Evolutionary conservation across 495 filamentous ascomycete species (phyloP), one percentile per base, ranked within the genome.

Genomic region (Penicillium dipodomyicola): DNA sequence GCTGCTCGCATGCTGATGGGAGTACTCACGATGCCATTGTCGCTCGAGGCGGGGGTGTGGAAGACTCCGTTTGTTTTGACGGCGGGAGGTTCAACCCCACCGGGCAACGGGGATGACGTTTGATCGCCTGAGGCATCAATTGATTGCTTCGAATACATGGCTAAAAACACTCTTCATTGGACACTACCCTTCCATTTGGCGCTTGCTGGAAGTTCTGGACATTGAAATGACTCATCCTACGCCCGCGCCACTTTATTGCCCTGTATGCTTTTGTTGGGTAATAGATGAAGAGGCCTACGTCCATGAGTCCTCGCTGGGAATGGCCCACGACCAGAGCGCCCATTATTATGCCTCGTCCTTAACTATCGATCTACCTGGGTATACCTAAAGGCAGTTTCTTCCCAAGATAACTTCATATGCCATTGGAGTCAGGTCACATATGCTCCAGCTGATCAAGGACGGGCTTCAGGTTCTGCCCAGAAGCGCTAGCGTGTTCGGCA

Each of bases 11-110:
- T 47, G 39, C 37, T 37, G 22, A 5, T 17, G 5, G 42, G 17
- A 15, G 35, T 25, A 73, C 74, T 63, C 67, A 79, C 77, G 77
- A 76, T 62, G 75, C 66, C 77, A 78, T 78, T 53, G 52, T 73
- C 56, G 50, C 47, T 49, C 52, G 44, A 51, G 44, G 61, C 35
- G 52, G 57, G 50, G 59, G 25, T 57, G 48, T 44, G 54, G 52
- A 55, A 63, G 58, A 52, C 39, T 52, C 57, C 48, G 59, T 72
- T 74, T 76, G 72, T 74, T 54, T 42, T 76, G 70, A 73, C 61
- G 47, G 41, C 56, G 55, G 62, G 65, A 67, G 65, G 58, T 58
- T 45, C 48, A 51, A 59, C 68, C 67, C 69, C 64, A 64, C 68
- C 65, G 46, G 65, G 71, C 71, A 74, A 73, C 70, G 62, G 62